Evolutionary conservation across 1,284 basidiomycete genomes (phyloP).

Genomic region (Amylostereum chailletii): DNA sequence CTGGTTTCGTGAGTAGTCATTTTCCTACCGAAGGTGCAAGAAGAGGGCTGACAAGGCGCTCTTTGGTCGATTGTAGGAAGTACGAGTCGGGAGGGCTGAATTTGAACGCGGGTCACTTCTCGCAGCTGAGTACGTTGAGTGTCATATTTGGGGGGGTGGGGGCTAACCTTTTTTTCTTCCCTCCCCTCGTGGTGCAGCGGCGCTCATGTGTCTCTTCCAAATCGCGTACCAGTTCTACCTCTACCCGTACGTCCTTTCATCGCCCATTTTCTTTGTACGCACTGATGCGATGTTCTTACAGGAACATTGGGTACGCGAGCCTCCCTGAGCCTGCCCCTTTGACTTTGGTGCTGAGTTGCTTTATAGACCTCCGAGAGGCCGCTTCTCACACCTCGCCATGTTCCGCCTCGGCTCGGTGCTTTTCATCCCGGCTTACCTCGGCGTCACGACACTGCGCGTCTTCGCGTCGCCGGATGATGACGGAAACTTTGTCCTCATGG

Average conservation of each 20-base stretch:
- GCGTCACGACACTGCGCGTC: slow-evolving; percentile 59
- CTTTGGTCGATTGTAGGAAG: slow-evolving; percentile 33
- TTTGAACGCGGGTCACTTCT: slow-evolving; percentile 71
- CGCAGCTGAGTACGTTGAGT: slow-evolving; percentile 58
- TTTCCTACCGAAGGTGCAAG: background rate
- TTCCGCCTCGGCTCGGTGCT: slow-evolving; percentile 71
- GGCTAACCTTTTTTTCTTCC: background rate
- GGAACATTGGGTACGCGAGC: slow-evolving; percentile 40
- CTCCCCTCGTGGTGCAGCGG: slow-evolving; percentile 56
- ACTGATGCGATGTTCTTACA: slow-evolving; percentile 21
- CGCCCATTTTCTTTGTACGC: slow-evolving; percentile 13
- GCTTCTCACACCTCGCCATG: slow-evolving; percentile 80
- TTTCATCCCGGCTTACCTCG: slow-evolving; percentile 73
- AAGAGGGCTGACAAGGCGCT: background rate
- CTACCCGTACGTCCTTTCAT: slow-evolving; percentile 59
- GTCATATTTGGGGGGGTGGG: background rate
- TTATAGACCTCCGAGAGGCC: slow-evolving; percentile 55
- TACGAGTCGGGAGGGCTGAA: slow-evolving; percentile 67
- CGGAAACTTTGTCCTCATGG: slow-evolving; percentile 64
- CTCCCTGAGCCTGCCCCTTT: background rate
- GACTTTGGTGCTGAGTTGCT: background rate
- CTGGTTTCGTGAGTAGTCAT: slow-evolving; percentile 62
- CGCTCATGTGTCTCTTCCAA: slow-evolving; percentile 73
- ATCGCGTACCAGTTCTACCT: slow-evolving; percentile 80
- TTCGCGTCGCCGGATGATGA: slow-evolving; percentile 54